A percentile compares a stretch with the other conserved stretches of the same genome.
phyloP scores from a whole-genome alignment of 1,284 basidiomycete species.

The Heterobasidion parviporum region DNA sequence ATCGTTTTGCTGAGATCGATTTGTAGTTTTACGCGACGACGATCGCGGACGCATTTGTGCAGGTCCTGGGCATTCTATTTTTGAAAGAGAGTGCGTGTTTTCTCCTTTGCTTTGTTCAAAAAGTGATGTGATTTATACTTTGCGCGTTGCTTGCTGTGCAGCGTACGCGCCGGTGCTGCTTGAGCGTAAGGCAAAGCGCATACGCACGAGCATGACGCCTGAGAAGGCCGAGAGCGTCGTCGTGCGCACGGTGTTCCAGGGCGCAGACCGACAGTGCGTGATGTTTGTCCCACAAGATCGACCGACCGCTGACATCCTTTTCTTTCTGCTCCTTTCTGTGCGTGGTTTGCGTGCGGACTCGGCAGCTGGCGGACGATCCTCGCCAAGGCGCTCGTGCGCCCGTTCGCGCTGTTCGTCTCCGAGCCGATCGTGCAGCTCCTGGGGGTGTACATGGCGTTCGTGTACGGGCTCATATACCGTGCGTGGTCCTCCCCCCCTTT shows the following conservation, averaged over 20 bases:
- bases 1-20: background rate
- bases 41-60: conserved; percentile 27
- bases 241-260: conserved; percentile 21
- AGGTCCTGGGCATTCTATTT: conserved; percentile 32
- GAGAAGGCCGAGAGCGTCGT: conserved; percentile 19
- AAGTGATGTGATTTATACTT: background rate
- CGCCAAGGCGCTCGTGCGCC: conserved; percentile 30
- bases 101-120: background rate
- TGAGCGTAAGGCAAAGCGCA: conserved; percentile 29
- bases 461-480: conserved; percentile 50
- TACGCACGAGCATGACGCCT: conserved; percentile 30
- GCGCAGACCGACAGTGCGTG: conserved; percentile 21
- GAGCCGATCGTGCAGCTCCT: conserved; percentile 40
- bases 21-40: conserved; percentile 31
- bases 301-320: conserved; percentile 22
- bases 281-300: conserved; percentile 21
- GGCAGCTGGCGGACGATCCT: conserved; percentile 30
- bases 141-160: conserved; percentile 6
- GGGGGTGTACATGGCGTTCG: conserved; percentile 40
- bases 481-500: conserved; percentile 15
- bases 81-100: conserved; percentile 34
- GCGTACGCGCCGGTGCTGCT: conserved; percentile 40
- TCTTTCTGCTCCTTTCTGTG: conserved; percentile 3
- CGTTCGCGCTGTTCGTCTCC: conserved; percentile 33
- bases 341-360: background rate